These are phyloP conservation scores for Sphaerosporella brunnea DNA, from an alignment of 495 filamentous ascomycete species.

Conservation along the genomic window DNA sequence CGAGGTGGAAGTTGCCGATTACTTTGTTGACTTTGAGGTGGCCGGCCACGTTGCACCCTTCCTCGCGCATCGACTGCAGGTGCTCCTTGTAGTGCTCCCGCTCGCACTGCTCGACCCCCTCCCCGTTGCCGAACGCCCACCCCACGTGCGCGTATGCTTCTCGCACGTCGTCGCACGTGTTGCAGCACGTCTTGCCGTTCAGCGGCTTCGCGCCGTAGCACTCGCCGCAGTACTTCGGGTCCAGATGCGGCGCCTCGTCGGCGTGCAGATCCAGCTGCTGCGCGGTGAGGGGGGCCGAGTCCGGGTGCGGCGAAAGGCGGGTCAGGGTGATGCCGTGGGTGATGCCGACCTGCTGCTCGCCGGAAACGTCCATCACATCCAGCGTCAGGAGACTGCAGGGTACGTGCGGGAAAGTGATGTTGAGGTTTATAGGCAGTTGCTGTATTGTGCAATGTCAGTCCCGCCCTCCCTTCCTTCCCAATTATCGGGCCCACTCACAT, in stretches of 20 bases:
- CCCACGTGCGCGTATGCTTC: constrained; percentile 75
- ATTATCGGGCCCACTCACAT: too few species aligned
- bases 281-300: constrained; percentile 65
- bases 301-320: constrained; percentile 47
- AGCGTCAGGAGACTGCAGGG: constrained; percentile 91
- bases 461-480: too few species aligned
- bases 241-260: constrained; percentile 66
- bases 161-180: constrained; percentile 88
- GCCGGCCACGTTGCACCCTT: constrained; percentile 91
- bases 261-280: constrained; percentile 80
- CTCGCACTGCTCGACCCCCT: constrained; percentile 87
- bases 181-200: constrained; percentile 71
- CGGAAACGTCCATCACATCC: constrained; percentile 97
- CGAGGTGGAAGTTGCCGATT: constrained; percentile 96
- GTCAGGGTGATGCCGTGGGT: constrained; percentile 83
- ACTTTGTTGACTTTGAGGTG: constrained; percentile 93
- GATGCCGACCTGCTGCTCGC: constrained; percentile 86
- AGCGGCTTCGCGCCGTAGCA: constrained; percentile 68
- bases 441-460: too few species aligned
- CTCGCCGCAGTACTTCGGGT: constrained; percentile 78
- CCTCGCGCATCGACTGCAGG: constrained; percentile 65
- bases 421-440: constrained; percentile 96
- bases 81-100: constrained; percentile 82
- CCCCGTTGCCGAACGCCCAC: constrained; percentile 86
- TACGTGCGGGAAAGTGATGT: constrained; percentile 85